Percentiles rank a stretch among this genome's conserved stretches.
Conservation (phyloP, 257 asterid genomes). For the Petunia axillaris region DNA sequence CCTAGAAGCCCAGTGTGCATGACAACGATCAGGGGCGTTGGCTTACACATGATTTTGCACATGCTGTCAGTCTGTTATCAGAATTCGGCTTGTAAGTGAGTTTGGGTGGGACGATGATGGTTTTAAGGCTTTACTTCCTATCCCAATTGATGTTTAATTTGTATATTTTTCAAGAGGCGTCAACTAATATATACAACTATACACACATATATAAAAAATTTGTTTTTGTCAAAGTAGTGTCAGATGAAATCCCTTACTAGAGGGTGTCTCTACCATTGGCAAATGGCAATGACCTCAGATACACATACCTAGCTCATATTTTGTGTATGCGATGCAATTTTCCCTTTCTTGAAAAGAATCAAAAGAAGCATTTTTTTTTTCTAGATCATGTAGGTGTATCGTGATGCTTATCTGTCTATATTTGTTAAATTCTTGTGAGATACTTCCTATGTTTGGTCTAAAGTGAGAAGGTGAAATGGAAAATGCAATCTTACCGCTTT, state of each 20-base stretch:
- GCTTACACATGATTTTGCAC: too few relatives aligned
- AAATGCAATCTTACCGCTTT: background rate
- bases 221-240: too few relatives aligned
- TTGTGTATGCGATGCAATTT: background rate
- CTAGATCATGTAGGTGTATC: background rate
- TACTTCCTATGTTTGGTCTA: background rate
- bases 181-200: too few relatives aligned
- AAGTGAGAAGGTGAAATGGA: background rate
- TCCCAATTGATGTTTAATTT: too few relatives aligned
- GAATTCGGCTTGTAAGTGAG: too few relatives aligned
- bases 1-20: conserved; percentile 69
- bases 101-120: too few relatives aligned
- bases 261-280: too few relatives aligned
- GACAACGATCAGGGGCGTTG: background rate
- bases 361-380: background rate
- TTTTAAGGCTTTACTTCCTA: too few relatives aligned
- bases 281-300: background rate
- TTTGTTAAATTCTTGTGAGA: background rate
- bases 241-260: too few relatives aligned
- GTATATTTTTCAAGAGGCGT: too few relatives aligned
- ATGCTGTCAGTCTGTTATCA: too few relatives aligned
- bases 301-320: background rate
- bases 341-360: background rate
- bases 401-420: background rate
- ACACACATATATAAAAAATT: too few relatives aligned